These are phyloP conservation scores for Colletotrichum lentis DNA, from an alignment of 2,329 filamentous ascomycete genomes.

Conservation along the genomic window DNA sequence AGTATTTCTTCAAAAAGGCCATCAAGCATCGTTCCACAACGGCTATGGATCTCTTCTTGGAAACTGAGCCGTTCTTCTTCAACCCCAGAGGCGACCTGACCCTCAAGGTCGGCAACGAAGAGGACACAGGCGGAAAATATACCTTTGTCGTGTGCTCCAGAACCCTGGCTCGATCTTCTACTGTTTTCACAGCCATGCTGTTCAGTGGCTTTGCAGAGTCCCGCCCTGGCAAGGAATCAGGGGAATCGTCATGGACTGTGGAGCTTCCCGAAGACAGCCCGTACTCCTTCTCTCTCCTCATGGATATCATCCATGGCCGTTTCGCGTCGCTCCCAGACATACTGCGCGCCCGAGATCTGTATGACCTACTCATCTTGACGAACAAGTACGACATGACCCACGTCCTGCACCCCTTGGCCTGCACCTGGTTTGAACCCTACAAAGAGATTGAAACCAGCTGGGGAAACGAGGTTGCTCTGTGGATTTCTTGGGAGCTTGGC, in stretches of 20 bases:
- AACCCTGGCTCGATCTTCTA: neutral
- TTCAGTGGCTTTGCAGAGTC: neutral
- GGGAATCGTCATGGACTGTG: neutral
- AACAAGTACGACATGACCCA: conserved; percentile 4
- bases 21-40: neutral
- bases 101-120: neutral
- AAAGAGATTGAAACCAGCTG: neutral
- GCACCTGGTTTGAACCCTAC: neutral
- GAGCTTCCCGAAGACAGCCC: neutral
- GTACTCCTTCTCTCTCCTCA: neutral
- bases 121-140: neutral
- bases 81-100: neutral
- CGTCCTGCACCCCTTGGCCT: neutral
- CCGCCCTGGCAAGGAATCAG: neutral
- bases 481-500: conserved; percentile 18
- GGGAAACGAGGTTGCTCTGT: neutral
- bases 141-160: neutral
- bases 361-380: neutral
- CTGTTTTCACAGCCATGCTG: neutral
- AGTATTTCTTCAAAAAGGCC: too few relatives aligned
- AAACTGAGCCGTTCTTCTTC: neutral
- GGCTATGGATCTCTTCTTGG: too few relatives aligned
- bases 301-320: neutral
- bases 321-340: neutral
- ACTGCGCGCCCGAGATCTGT: neutral